Evolutionary conservation across 2,329 filamentous ascomycete species (phyloP), one percentile per base, ranked within the genome.

Genomic region (Byssothecium circinans): DNA sequence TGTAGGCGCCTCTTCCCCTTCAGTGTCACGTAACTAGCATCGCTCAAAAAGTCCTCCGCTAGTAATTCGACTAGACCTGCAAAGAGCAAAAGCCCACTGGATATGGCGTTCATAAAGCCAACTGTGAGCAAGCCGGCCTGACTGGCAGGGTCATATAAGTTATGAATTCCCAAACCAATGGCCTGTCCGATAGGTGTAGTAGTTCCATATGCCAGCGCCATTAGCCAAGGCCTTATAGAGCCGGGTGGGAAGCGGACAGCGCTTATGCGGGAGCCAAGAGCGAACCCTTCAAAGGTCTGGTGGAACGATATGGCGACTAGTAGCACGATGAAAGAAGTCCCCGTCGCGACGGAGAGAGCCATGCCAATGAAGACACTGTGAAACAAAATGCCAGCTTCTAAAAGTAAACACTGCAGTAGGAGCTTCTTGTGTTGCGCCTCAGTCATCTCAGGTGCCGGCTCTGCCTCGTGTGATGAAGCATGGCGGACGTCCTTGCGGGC

Each of bases 371-470:
- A 89, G 49, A 91, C 80, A 51, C 84, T 88, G 71, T 91, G 87
- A 66, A 91, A 91, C 10, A 91, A 76, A 54, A 91, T 91, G 51
- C 87, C 87, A 47, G 87, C 85, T 68, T 91, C 87, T 4, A 91
- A 79, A 2, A 91, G 78, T 4, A 87, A 81, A 56, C 88, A 89
- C 69, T 91, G 87, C 58, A 89, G 76, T 2, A 87, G 80, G 67
- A 85, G 81, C 59, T 83, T 86, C 61, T 81, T 80, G 33, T 67
- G 68, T 68, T 81, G 77, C 14, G 71, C 77, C 54, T 76, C 68
- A 0, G 64, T 64, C 53, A 64, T 63, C 35, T 68, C 62, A 4
- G 50, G 36, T 8, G 54, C 52, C 14, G 59, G 53, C 27, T 56
- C 52, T 15, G 54, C 49, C 14, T 55, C 29, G 52, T 48, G 29